Percentiles rank a stretch among this genome's conserved stretches.
Evolutionary conservation across 176 grass and related monocot species (phyloP).

Genomic region (Oryza brachyantha): DNA sequence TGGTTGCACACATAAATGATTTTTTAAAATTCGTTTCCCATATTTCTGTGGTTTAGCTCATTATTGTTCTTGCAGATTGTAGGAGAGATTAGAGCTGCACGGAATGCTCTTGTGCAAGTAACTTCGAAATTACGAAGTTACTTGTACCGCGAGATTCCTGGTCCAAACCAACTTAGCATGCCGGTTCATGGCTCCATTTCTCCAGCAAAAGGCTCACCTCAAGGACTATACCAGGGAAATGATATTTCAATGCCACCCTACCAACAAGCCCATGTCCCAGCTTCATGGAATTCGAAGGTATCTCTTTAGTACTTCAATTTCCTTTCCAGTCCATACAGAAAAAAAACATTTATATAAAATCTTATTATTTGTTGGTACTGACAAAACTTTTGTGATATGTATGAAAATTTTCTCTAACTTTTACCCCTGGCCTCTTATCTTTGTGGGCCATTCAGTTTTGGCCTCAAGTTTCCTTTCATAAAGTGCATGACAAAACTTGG

Average conservation of each 20-base stretch:
- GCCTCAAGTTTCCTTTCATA: neutral
- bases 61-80: constrained; percentile 74
- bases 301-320: neutral
- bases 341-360: constrained; percentile 4
- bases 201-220: constrained; percentile 50
- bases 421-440: neutral
- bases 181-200: constrained; percentile 52
- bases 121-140: constrained; percentile 78
- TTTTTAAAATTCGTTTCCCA: neutral
- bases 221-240: constrained; percentile 55
- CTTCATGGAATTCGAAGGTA: constrained; percentile 75
- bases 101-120: constrained; percentile 86
- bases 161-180: constrained; percentile 50
- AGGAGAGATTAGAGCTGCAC: constrained; percentile 90
- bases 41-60: neutral
- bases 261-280: constrained; percentile 46
- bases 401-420: neutral
- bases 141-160: constrained; percentile 64
- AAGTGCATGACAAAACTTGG: neutral
- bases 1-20: neutral
- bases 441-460: neutral
- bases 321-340: neutral
- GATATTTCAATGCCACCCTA: constrained; percentile 46
- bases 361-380: neutral
- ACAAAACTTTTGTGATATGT: neutral